A percentile compares a stretch with the other conserved stretches of the same genome.
Evolutionary conservation across 2,329 filamentous ascomycete genomes (phyloP).

Genomic region (Trichophaea hybrida): DNA sequence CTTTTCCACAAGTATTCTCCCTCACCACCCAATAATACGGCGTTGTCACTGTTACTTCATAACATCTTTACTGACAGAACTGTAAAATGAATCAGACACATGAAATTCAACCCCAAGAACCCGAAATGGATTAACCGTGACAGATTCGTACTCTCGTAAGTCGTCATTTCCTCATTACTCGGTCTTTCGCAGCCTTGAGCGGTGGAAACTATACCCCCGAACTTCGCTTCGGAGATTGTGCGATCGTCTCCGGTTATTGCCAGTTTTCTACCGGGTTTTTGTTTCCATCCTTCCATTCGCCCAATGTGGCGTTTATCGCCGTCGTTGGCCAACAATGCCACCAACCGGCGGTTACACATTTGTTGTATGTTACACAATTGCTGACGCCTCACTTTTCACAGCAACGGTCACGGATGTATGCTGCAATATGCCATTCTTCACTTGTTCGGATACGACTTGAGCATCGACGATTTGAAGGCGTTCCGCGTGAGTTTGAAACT

Average conservation of each 20-base stretch:
- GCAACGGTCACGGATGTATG: slow-evolving; percentile 98
- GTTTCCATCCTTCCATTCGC: background rate
- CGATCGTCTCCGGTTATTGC: background rate
- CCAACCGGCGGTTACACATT: background rate
- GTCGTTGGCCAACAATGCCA: background rate
- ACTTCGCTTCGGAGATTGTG: background rate
- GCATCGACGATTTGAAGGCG: slow-evolving; percentile 81
- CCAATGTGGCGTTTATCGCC: background rate
- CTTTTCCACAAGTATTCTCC: slow-evolving; percentile 67
- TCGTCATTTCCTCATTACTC: slow-evolving; percentile 27
- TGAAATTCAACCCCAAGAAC: slow-evolving; percentile 99
- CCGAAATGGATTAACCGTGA: slow-evolving; percentile 93
- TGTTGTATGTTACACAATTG: background rate
- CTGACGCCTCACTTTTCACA: slow-evolving; percentile 31
- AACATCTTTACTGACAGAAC: background rate
- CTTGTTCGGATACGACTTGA: slow-evolving; percentile 78
- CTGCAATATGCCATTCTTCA: slow-evolving; percentile 97
- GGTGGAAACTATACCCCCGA: background rate
- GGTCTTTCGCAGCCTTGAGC: background rate
- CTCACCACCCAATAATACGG: background rate
- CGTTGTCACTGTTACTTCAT: background rate
- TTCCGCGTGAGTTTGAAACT: slow-evolving; percentile 65
- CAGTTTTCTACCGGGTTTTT: background rate
- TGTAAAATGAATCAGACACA: slow-evolving; percentile 41
- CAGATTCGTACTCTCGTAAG: slow-evolving; percentile 97